These are phyloP conservation scores for Lentinula sp. DNA, from an alignment of 768 basidiomycete genomes.

Conservation along the genomic window DNA sequence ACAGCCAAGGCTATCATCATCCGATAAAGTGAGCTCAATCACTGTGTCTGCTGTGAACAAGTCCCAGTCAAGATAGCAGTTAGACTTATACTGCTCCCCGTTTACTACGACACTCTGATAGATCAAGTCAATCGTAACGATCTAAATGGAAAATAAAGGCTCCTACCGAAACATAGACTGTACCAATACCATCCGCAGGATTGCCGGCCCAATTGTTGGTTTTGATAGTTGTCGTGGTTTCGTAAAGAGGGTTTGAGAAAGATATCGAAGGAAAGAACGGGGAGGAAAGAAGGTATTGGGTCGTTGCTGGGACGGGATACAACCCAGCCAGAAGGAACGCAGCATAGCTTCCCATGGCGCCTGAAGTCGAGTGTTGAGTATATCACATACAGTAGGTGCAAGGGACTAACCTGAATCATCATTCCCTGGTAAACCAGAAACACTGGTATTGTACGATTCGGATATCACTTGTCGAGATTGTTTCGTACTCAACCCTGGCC, in stretches of 20 bases:
- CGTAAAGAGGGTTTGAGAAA: conserved; percentile 54
- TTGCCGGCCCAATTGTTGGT: conserved; percentile 46
- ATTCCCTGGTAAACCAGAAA: conserved; percentile 56
- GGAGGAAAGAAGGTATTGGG: conserved; percentile 53
- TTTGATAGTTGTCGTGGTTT: conserved; percentile 50
- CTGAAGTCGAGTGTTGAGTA: conserved; percentile 15
- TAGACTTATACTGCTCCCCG: conserved; percentile 52
- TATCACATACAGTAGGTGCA: neutral
- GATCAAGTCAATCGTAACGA: neutral
- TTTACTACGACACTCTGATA: conserved; percentile 50
- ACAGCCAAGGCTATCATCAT: conserved; percentile 47
- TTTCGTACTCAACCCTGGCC: conserved; percentile 53
- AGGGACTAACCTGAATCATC: conserved; percentile 26
- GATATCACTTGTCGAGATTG: conserved; percentile 50
- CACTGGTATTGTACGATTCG: conserved; percentile 49
- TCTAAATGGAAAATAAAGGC: conserved; percentile 2
- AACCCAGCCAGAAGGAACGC: conserved; percentile 54
- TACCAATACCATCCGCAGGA: conserved; percentile 42
- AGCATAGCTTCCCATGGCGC: conserved; percentile 61
- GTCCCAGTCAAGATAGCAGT: conserved; percentile 62
- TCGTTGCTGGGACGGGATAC: conserved; percentile 59
- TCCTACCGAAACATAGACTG: conserved; percentile 49
- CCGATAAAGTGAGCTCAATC: conserved; percentile 50
- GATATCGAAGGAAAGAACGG: conserved; percentile 57
- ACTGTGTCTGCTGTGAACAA: conserved; percentile 47